A percentile compares a stretch with the other conserved stretches of the same genome.
Evolutionary conservation across 805 yeast species (phyloP).

Genomic region (Pichia manshurica): DNA sequence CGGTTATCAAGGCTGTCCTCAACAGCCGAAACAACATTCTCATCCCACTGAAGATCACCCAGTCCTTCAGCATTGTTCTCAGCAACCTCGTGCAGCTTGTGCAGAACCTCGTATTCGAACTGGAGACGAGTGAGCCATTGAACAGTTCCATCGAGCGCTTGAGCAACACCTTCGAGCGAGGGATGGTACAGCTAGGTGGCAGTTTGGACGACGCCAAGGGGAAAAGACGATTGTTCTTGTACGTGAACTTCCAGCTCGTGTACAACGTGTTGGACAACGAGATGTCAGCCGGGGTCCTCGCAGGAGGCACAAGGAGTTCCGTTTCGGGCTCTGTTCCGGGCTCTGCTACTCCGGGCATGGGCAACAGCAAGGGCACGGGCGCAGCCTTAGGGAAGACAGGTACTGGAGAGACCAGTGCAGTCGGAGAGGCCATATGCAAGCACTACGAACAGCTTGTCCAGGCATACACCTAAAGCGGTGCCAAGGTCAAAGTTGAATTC

Average conservation of each 20-base stretch:
- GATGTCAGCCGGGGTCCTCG: too few species aligned
- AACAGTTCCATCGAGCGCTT: slow-evolving; percentile 62
- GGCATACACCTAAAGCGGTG: slow-evolving; percentile 1
- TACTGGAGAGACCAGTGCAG: background rate
- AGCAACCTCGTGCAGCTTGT: slow-evolving; percentile 62
- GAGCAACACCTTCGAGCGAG: slow-evolving; percentile 73
- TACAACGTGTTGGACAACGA: slow-evolving; percentile 41
- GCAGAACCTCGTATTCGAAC: slow-evolving; percentile 27
- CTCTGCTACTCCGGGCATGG: too few species aligned
- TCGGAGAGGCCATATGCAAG: background rate
- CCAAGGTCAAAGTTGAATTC: too few species aligned
- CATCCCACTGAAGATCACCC: slow-evolving; percentile 63
- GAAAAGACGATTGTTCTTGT: slow-evolving; percentile 55
- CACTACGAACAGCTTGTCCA: slow-evolving; percentile 6
- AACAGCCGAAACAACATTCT: slow-evolving; percentile 24
- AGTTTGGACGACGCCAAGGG: slow-evolving; percentile 38
- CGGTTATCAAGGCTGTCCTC: slow-evolving; percentile 21
- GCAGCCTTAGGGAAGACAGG: too few species aligned
- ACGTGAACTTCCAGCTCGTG: slow-evolving; percentile 63
- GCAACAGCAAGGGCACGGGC: background rate
- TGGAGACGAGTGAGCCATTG: slow-evolving; percentile 59
- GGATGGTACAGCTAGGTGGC: slow-evolving; percentile 63
- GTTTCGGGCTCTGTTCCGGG: too few species aligned
- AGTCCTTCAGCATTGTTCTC: slow-evolving; percentile 68
- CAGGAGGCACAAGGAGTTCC: too few species aligned